Evolutionary conservation across 2,329 filamentous ascomycete genomes (phyloP).

Genomic region (Pezicula radicicola): DNA sequence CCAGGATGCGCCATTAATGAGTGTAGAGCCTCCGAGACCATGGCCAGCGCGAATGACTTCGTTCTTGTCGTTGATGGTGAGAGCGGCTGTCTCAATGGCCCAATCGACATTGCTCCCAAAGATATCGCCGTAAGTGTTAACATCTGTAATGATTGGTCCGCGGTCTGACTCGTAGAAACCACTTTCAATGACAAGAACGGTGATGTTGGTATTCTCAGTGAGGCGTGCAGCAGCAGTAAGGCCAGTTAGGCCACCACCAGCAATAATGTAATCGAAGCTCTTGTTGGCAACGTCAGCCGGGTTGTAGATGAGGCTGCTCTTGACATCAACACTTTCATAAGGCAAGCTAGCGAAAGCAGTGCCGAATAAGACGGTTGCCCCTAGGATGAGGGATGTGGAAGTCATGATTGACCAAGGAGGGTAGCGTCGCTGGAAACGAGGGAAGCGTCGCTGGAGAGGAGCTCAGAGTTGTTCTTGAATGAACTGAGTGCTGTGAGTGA

Average conservation of each 20-base stretch:
- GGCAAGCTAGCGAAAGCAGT: background rate
- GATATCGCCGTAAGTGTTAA: constrained; percentile 24
- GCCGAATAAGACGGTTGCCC: background rate
- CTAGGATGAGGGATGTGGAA: background rate
- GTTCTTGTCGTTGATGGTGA: constrained; percentile 19
- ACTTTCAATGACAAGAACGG: constrained; percentile 15
- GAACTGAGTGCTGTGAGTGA: background rate
- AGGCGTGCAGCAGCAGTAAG: constrained; percentile 12
- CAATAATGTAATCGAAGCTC: constrained; percentile 28
- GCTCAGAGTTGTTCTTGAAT: background rate
- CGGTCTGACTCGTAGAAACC: constrained; percentile 26
- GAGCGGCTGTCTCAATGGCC: constrained; percentile 15
- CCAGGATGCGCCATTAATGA: constrained; percentile 28
- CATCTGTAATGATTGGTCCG: constrained; percentile 23
- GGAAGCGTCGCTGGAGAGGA: background rate
- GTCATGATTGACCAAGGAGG: background rate
- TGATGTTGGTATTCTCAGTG: constrained; percentile 12
- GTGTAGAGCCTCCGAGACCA: constrained; percentile 26
- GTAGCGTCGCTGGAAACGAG: background rate
- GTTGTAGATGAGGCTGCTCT: constrained; percentile 1
- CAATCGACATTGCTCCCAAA: constrained; percentile 23
- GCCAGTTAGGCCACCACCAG: constrained; percentile 17
- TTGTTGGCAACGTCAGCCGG: constrained; percentile 7
- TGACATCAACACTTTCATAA: background rate
- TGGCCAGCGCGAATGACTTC: constrained; percentile 20